Percentiles rank a stretch among this genome's conserved stretches.
phyloP scores from a whole-genome alignment of 441 rosid species.

The Rhodomyrtus psidioides region DNA sequence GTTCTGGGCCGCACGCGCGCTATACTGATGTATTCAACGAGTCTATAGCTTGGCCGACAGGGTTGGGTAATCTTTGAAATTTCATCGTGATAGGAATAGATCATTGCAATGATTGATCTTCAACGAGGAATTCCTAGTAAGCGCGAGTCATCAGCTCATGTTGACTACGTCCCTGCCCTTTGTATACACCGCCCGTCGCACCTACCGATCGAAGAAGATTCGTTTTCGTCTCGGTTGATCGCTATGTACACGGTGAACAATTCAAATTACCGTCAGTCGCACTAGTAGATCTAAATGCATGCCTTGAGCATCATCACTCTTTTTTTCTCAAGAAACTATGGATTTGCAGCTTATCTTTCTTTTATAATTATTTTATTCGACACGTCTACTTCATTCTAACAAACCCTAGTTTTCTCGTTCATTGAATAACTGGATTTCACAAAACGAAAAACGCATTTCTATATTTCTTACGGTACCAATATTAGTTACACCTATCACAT shows the following conservation, averaged over 20 bases:
- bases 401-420: neutral
- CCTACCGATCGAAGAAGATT: too few species aligned
- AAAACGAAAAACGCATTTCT: neutral
- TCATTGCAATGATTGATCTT: too few species aligned
- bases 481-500: neutral
- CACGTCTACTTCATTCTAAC: neutral
- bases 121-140: too few species aligned
- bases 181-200: too few species aligned
- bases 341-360: neutral
- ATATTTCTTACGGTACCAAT: accelerated
- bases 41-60: too few species aligned
- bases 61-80: too few species aligned
- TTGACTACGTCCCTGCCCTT: too few species aligned
- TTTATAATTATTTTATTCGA: neutral
- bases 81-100: too few species aligned
- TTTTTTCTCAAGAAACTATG: neutral
- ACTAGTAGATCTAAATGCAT: neutral
- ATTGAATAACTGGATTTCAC: neutral
- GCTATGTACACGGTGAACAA: neutral
- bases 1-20: too few species aligned
- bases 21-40: too few species aligned
- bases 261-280: neutral
- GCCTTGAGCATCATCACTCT: neutral
- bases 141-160: too few species aligned
- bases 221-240: neutral